Evolutionary conservation across 352 stramenopile genomes (phyloP), one percentile per base, ranked within the genome.

Genomic region (Blastocystis sp.): DNA sequence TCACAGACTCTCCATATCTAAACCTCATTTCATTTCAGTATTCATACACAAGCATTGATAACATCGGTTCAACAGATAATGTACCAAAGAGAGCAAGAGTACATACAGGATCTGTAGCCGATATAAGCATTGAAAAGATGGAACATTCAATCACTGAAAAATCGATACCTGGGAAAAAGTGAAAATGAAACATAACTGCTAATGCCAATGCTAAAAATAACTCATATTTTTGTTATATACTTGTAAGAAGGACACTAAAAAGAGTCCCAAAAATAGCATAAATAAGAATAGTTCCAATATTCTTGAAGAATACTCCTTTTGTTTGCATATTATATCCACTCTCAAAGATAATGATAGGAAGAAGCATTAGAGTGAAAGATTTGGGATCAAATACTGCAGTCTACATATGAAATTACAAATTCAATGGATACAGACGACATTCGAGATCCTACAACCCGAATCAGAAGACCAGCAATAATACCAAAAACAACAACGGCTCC

Each of bases 291-390:
- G 92, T 90, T 16, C 88, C 91, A 80, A 95, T 93, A 89, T 95
- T 95, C 85, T 93, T 90, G 78, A 95, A 95, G 75, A 95, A 95
- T 75, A 94, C 94, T 19, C 92, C 91, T 63, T 92, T 91, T 27
- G 67, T 80, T 90, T 95, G 93, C 91, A 95, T 95, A n/a, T 92
- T 95, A 89, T 94, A 95, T 0, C 91, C 93, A 43, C 91, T 94
- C 88, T 95, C 95, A 89, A 95, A 95, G 75, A 95, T 94, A 83
- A 95, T 95, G 32, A 92, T 92, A 11, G 93, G 93, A 32, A 95
- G 89, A 81, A 95, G 63, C 27, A 88, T n/a, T 16, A 89, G 46
- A n/a, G 89, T 89, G 73, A 89, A 89, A 19, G 89, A 54, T 27
- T 89, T 78, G 16, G 77, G 29, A 87, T 90, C 83, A 56, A 89